Evolutionary conservation across 2,329 filamentous ascomycete species (phyloP), one percentile per base, ranked within the genome.

Genomic region (Blumeria hordei): DNA sequence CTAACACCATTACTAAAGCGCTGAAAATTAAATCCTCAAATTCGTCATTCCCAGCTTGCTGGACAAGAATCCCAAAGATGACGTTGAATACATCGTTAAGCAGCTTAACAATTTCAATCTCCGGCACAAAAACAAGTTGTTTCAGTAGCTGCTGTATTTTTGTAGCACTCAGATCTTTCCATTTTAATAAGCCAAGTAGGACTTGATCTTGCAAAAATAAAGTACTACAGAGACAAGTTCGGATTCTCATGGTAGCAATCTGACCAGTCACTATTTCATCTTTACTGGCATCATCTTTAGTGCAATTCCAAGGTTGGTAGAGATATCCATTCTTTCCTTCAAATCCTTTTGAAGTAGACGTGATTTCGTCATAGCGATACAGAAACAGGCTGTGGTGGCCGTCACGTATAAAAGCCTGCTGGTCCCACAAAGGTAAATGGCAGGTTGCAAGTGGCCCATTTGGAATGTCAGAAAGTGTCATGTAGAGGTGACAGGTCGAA

Each of bases 51-150:
- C 86, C 87, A n/a, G 86, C 80, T 63, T 94, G 82, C 61, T 95
- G 88, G 34, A 93, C 85, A 33, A 96, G 72, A 33, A 95, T 88
- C 6, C 86, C 83, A 64, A 98, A 98, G 0, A 98, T 76, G 0
- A 87, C 80, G 66, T 94, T 86, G 54, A 98, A 82, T 0, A 96
- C 88, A 62, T 94, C 84, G 59, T 78, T 83, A 7, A 96, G 71
- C 44, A 96, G 75, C 70, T 96, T 98, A 58, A 98, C 92, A 36
- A 98, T 85, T 68, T 98, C 93, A 55, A 96, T 94, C 66, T 98
- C 92, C 0, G 92, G 85, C 0, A 98, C 88, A 60, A 96, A 96
- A 18, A 88, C 81, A 52, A 96, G 77, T 60, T 88, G 81, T 64
- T 84, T 83, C 44, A 98, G 70, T 0, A 94, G 71, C 28, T 79